Evolutionary conservation across 441 rosid species (phyloP).

Genomic region (Corymbia calophylla): DNA sequence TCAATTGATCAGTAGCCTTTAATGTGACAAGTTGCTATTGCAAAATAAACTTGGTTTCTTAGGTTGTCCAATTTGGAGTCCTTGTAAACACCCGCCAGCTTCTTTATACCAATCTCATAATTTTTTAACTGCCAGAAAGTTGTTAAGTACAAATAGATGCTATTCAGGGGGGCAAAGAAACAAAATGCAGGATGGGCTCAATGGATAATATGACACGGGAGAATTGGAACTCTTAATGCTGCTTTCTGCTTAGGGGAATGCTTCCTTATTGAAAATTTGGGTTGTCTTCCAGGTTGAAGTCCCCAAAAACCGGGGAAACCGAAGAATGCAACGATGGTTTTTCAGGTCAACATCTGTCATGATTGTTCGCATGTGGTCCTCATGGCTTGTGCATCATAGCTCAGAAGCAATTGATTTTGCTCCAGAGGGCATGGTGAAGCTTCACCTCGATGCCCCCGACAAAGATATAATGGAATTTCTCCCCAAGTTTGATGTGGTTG

Average conservation of each 20-base stretch:
- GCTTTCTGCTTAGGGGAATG: background rate
- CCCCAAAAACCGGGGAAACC: constrained; percentile 82
- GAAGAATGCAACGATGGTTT: constrained; percentile 76
- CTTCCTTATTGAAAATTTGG: background rate
- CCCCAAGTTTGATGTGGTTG: constrained; percentile 62
- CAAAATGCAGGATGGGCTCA: background rate
- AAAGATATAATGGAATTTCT: constrained; percentile 60
- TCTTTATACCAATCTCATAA: background rate
- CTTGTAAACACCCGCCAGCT: background rate
- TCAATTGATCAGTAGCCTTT: background rate
- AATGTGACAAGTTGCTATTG: background rate
- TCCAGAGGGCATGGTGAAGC: constrained; percentile 67
- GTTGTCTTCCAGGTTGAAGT: constrained; percentile 65
- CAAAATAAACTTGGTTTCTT: background rate
- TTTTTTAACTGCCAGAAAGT: background rate
- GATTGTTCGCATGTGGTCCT: constrained; percentile 89
- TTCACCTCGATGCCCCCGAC: constrained; percentile 78
- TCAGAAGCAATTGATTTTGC: constrained; percentile 58
- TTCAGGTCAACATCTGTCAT: constrained; percentile 64
- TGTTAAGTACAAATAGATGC: background rate
- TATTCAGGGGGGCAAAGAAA: background rate
- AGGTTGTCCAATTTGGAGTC: background rate
- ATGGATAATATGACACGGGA: background rate
- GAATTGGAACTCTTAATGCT: background rate
- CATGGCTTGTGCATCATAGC: constrained; percentile 84